Evolutionary conservation across 345 rosid genomes (phyloP).

Genomic region (Hypericum perforatum): DNA sequence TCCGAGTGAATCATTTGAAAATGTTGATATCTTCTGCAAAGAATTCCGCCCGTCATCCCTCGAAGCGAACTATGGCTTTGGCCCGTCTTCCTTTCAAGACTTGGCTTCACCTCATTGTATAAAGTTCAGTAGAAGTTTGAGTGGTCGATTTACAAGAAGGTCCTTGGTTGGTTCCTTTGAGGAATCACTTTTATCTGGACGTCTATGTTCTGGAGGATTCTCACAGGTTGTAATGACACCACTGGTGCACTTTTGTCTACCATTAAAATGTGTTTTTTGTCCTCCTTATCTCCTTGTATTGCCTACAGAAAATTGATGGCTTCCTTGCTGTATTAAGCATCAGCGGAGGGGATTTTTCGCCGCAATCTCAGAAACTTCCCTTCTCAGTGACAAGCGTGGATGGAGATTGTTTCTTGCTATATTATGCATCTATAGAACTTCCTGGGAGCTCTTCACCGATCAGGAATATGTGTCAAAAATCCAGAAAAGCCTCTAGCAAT

Average conservation of each 20-base stretch:
- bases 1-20: conserved; percentile 50
- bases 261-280: neutral
- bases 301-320: conserved; percentile 65
- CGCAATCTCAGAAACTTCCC: conserved; percentile 83
- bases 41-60: conserved; percentile 44
- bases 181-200: conserved; percentile 86
- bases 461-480: conserved; percentile 45
- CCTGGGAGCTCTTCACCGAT: conserved; percentile 41
- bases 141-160: conserved; percentile 68
- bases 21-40: conserved; percentile 35
- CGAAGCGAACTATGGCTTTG: conserved; percentile 30
- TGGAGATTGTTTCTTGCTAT: conserved; percentile 70
- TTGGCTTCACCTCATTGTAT: conserved; percentile 39
- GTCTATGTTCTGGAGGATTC: conserved; percentile 51
- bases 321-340: conserved; percentile 92
- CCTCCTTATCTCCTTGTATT: conserved; percentile 7
- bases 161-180: conserved; percentile 97
- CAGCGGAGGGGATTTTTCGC: conserved; percentile 81
- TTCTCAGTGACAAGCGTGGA: conserved; percentile 83
- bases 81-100: conserved; percentile 33
- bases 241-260: neutral
- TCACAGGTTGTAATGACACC: conserved; percentile 44
- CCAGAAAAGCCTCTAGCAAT: conserved; percentile 35
- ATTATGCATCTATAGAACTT: conserved; percentile 80
- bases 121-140: conserved; percentile 51